phyloP scores from a whole-genome alignment of 768 basidiomycete species.

The Tylopilus vinaceipallidus region DNA sequence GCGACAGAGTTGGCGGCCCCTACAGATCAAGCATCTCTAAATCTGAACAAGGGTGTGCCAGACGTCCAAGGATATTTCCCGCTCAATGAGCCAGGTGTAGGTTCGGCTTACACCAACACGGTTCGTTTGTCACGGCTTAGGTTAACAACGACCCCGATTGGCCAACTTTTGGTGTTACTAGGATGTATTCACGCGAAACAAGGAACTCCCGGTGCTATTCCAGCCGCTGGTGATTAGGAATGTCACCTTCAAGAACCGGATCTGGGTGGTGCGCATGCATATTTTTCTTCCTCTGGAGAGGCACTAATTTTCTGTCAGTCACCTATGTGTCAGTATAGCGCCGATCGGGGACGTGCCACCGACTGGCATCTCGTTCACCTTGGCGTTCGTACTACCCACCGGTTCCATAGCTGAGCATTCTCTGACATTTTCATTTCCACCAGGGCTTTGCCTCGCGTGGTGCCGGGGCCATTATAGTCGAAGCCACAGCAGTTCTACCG shows the following conservation, averaged over 20 bases:
- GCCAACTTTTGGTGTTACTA: constrained; percentile 4
- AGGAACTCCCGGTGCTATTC: constrained; percentile 57
- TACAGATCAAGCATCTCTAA: constrained; percentile 2
- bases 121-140: constrained; percentile 11
- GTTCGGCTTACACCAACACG: constrained; percentile 35
- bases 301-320: constrained; percentile 37
- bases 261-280: constrained; percentile 50
- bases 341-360: constrained; percentile 70
- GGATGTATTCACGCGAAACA: constrained; percentile 46
- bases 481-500: constrained; percentile 72
- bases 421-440: neutral
- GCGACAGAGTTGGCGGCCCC: neutral
- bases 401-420: neutral
- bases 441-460: constrained; percentile 70
- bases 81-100: constrained; percentile 57
- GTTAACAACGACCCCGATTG: neutral
- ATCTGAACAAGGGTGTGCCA: constrained; percentile 48
- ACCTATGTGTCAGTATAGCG: constrained; percentile 84
- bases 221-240: constrained; percentile 59
- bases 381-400: constrained; percentile 40
- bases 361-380: constrained; percentile 85
- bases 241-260: constrained; percentile 70
- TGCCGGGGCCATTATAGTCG: constrained; percentile 65
- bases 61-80: constrained; percentile 56
- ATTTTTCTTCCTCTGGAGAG: neutral